A percentile compares a stretch with the other conserved stretches of the same genome.
Evolutionary conservation across 1,284 basidiomycete species (phyloP).

Genomic region (Paramarasmius palmivorus): DNA sequence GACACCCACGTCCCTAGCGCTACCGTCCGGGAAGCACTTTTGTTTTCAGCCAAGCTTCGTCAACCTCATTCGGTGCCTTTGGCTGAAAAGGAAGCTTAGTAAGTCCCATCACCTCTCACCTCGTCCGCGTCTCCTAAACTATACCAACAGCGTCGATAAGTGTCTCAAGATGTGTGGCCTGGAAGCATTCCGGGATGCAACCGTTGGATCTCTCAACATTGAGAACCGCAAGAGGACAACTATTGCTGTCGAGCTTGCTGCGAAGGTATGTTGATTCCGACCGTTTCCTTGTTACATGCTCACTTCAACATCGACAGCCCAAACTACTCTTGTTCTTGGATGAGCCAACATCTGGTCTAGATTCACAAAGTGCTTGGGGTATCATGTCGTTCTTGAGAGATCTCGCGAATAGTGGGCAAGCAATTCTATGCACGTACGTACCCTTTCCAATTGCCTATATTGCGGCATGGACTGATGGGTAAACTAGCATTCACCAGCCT

Average conservation of each 20-base stretch:
- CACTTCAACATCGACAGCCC: slow-evolving; percentile 42
- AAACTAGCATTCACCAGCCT: slow-evolving; percentile 61
- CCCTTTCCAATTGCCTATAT: too few species aligned
- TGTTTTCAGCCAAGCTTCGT: slow-evolving; percentile 80
- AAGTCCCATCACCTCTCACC: slow-evolving; percentile 18
- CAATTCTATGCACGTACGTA: slow-evolving; percentile 76
- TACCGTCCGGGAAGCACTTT: slow-evolving; percentile 83
- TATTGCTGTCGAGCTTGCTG: slow-evolving; percentile 73
- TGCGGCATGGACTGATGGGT: too few species aligned
- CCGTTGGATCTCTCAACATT: slow-evolving; percentile 68
- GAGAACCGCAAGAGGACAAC: slow-evolving; percentile 73
- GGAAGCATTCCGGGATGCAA: slow-evolving; percentile 59
- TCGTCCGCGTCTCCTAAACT: background rate
- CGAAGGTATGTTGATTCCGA: slow-evolving; percentile 33
- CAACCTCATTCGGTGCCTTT: slow-evolving; percentile 69
- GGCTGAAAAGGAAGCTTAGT: slow-evolving; percentile 69
- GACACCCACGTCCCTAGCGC: slow-evolving; percentile 68
- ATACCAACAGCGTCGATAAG: slow-evolving; percentile 63
- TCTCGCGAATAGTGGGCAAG: slow-evolving; percentile 81
- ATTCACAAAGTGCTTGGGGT: slow-evolving; percentile 88
- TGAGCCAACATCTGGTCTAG: slow-evolving; percentile 76
- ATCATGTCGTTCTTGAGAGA: slow-evolving; percentile 79
- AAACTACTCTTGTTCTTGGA: slow-evolving; percentile 76
- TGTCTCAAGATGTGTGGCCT: slow-evolving; percentile 72
- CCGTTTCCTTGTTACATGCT: background rate